Conservation (phyloP, 1,284 basidiomycete species). For the Omphalotus olearius region DNA sequence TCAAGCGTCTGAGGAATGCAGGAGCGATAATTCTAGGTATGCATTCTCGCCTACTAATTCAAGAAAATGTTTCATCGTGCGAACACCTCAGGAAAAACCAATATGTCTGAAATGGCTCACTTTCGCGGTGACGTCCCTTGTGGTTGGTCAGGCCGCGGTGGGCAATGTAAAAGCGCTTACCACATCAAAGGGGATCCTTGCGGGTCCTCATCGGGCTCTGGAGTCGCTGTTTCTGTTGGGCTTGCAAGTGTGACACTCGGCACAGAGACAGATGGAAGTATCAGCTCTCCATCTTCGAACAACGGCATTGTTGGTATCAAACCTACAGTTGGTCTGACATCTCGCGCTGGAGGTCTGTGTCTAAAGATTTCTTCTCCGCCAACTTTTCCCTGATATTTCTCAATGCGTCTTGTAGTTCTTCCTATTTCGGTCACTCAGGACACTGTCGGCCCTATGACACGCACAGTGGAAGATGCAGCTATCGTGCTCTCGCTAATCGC, state of each 20-base stretch:
- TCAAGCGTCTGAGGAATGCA: slow-evolving; percentile 54
- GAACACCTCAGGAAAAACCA: slow-evolving; percentile 47
- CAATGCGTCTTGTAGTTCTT: slow-evolving; percentile 21
- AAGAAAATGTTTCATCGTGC: not conserved
- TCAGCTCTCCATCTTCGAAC: slow-evolving; percentile 46
- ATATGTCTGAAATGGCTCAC: slow-evolving; percentile 59
- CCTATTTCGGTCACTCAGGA: slow-evolving; percentile 62
- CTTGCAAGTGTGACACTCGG: slow-evolving; percentile 56
- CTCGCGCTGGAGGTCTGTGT: slow-evolving; percentile 50
- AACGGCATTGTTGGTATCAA: slow-evolving; percentile 60
- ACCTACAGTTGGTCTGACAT: slow-evolving; percentile 58
- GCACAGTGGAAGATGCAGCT: slow-evolving; percentile 57
- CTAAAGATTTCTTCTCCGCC: not conserved
- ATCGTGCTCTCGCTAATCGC: slow-evolving; percentile 57
- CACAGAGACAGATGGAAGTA: slow-evolving; percentile 65
- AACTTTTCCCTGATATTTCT: not conserved
- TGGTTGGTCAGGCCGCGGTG: slow-evolving; percentile 66
- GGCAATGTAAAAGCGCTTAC: slow-evolving; percentile 60
- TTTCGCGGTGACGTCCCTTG: slow-evolving; percentile 53
- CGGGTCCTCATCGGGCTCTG: slow-evolving; percentile 65
- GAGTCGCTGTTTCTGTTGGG: slow-evolving; percentile 60
- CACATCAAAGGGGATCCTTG: slow-evolving; percentile 57
- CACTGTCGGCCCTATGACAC: slow-evolving; percentile 58
- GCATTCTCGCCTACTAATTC: not conserved
- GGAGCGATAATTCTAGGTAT: slow-evolving; percentile 64